Evolutionary conservation across 208 protist species (phyloP).

Genomic region (Vickermania spadyakhi): DNA sequence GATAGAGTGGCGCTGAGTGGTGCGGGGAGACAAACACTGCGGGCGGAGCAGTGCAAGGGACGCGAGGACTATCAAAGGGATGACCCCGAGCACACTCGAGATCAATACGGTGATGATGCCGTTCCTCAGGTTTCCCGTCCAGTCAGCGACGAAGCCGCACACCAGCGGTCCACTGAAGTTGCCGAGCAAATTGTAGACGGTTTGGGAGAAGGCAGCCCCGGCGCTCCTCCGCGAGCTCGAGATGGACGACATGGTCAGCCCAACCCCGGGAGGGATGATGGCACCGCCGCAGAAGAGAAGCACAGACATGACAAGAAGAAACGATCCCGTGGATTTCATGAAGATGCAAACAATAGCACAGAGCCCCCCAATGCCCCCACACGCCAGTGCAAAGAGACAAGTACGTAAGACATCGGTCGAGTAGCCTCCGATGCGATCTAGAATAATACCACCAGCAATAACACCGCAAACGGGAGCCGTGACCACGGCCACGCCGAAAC

Average conservation of each 20-base stretch:
- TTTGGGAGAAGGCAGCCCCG: constrained; percentile 73
- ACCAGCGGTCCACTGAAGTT: constrained; percentile 87
- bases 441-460: constrained; percentile 67
- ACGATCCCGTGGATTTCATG: constrained; percentile 36
- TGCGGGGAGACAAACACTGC: not conserved
- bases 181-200: constrained; percentile 80
- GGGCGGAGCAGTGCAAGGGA: constrained; percentile 14
- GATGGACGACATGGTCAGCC: constrained; percentile 70
- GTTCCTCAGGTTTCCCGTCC: constrained; percentile 52
- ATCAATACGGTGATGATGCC: constrained; percentile 66
- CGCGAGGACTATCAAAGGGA: constrained; percentile 46
- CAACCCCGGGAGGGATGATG: constrained; percentile 66
- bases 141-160: constrained; percentile 65
- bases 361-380: constrained; percentile 38
- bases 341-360: constrained; percentile 77
- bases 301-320: constrained; percentile 73
- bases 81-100: constrained; percentile 46
- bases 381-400: constrained; percentile 36
- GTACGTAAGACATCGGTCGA: constrained; percentile 52
- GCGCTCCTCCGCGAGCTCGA: constrained; percentile 39
- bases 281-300: constrained; percentile 84
- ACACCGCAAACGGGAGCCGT: constrained; percentile 80
- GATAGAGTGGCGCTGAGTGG: not conserved
- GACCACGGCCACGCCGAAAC: constrained; percentile 70
- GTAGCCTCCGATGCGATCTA: constrained; percentile 84